Evolutionary conservation across 768 basidiomycete genomes (phyloP), one percentile per base, ranked within the genome.

Genomic region (Lyophyllum decastes): DNA sequence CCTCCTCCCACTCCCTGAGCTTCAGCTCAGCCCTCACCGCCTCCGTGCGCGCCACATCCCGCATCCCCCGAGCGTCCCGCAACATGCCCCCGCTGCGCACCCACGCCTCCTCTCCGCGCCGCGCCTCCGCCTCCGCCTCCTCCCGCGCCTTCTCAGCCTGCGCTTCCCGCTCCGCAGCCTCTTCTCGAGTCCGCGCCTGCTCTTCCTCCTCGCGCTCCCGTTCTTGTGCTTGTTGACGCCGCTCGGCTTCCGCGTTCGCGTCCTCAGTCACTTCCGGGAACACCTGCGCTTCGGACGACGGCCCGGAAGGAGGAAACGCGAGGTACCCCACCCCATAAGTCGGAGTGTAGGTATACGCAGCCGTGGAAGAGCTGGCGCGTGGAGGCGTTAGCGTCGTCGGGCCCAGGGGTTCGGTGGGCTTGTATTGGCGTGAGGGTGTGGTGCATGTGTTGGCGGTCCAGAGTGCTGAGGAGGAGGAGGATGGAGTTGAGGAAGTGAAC

Each of bases 61-160:
- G 74, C 52, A 70, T 74, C 8, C 84, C 84, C 11, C 71, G 60
- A 34, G 70, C 71, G 63, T 84, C 82, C 41, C 83, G 77, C 27
- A 87, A 73, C 21, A 82, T 66, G 2, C 85, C 84, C 24, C 86
- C 86, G 10, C 76, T 78, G 10, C 82, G 76, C 1, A 87, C 85
- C 83, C 85, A 87, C 14, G 79, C 80, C 52, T 83, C 75, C 66
- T 87, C 86, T 26, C 80, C 81, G 45, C 68, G 68, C n/a, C 73
- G 70, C 12, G 76, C 76, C 46, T 81, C 77, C n/a, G 63, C 73
- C 9, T 67, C 74, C 24, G 14, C 81, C 79, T 7, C 58, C 44
- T n/a, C 62, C 68, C 12, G 40, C n/a, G 40, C 40, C 40, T 41
- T 41, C 40, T 41, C 21, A 51, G 30, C 17, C 56, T 55, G 30